Conservation (phyloP, 1,284 basidiomycete species). For the Pseudozyma hubeiensis region DNA sequence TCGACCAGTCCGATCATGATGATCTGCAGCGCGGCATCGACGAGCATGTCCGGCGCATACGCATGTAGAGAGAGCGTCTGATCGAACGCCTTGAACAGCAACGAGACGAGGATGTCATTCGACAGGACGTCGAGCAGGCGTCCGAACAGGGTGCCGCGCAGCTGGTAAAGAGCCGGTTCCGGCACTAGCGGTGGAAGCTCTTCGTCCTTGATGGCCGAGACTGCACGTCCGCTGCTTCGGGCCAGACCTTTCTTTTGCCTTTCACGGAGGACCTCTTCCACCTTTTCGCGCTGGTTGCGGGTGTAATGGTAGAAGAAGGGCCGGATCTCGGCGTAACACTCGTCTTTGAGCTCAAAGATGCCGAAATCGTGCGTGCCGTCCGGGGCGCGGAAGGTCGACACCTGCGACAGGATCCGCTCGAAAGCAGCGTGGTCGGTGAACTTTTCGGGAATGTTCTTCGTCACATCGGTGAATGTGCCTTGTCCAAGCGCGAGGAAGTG, state of each 20-base stretch:
- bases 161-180: conserved; percentile 26
- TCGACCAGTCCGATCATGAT: conserved; percentile 59
- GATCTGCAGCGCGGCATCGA: conserved; percentile 85
- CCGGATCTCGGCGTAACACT: conserved; percentile 86
- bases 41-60: conserved; percentile 77
- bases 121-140: conserved; percentile 40
- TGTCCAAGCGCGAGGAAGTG: conserved; percentile 90
- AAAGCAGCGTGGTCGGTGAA: conserved; percentile 87
- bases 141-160: conserved; percentile 47
- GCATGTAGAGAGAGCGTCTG: conserved; percentile 31
- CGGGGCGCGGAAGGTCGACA: conserved; percentile 85
- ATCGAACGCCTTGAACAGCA: conserved; percentile 55
- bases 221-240: conserved; percentile 24
- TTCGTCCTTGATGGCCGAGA: conserved; percentile 43
- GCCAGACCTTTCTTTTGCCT: conserved; percentile 41
- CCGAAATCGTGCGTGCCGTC: conserved; percentile 82
- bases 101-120: conserved; percentile 41
- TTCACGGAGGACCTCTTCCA: conserved; percentile 78
- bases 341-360: conserved; percentile 86
- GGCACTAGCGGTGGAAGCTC: conserved; percentile 33
- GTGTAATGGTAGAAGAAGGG: conserved; percentile 97
- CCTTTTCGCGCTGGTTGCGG: conserved; percentile 92
- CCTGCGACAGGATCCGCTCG: conserved; percentile 81
- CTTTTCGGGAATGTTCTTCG: conserved; percentile 89
- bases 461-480: conserved; percentile 89